A percentile compares a stretch with the other conserved stretches of the same genome.
These are phyloP conservation scores for Erythrophleum ivorense DNA, from an alignment of 331 rosid genomes.

Conservation along the genomic window DNA sequence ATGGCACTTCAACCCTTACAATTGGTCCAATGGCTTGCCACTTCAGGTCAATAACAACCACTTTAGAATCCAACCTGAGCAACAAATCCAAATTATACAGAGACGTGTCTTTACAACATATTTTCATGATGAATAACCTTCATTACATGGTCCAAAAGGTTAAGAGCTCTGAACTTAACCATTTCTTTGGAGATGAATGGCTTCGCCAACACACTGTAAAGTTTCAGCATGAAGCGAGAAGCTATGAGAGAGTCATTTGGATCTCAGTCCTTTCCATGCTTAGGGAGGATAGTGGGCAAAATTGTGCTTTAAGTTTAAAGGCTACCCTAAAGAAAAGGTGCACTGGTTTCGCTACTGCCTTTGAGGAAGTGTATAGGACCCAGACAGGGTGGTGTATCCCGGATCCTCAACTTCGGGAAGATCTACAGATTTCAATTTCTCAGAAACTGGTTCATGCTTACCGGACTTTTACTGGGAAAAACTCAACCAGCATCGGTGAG, in stretches of 20 bases:
- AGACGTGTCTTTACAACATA: conserved; percentile 56
- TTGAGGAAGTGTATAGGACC: conserved; percentile 62
- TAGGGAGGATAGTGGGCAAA: conserved; percentile 19
- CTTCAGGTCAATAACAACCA: conserved; percentile 46
- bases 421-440: conserved; percentile 61
- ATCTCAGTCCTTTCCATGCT: conserved; percentile 48
- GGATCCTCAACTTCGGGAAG: conserved; percentile 59
- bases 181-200: conserved; percentile 62
- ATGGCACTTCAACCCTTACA: conserved; percentile 23
- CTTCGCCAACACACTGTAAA: conserved; percentile 49
- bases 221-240: conserved; percentile 48
- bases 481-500: conserved; percentile 45
- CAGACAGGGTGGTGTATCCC: conserved; percentile 71
- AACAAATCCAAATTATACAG: conserved; percentile 60
- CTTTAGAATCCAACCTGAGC: conserved; percentile 56
- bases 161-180: conserved; percentile 46
- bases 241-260: conserved; percentile 60
- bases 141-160: conserved; percentile 71
- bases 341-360: conserved; percentile 52
- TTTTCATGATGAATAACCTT: conserved; percentile 73
- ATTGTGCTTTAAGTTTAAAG: conserved; percentile 34
- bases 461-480: conserved; percentile 45
- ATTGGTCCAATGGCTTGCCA: conserved; percentile 50
- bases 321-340: conserved; percentile 44
- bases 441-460: conserved; percentile 68